Percentiles rank a stretch among this genome's conserved stretches.
Evolutionary conservation across 2,329 filamentous ascomycete genomes (phyloP).

Genomic region (Chaetomium globosum): DNA sequence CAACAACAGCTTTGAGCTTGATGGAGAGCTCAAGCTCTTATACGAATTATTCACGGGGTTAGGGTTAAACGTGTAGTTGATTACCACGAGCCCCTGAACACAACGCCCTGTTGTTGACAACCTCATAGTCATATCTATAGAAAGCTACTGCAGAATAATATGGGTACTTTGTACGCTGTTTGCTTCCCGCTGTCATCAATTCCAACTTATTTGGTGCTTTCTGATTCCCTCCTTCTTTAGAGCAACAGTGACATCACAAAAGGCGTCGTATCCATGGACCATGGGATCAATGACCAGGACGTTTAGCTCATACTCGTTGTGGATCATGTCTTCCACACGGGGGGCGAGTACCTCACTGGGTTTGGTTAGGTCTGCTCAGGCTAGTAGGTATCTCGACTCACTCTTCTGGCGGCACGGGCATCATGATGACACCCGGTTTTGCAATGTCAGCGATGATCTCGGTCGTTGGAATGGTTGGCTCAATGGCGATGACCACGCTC

Average conservation of each 20-base stretch:
- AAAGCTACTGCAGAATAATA: background rate
- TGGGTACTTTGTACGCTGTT: background rate
- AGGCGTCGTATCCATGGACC: background rate
- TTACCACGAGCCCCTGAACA: background rate
- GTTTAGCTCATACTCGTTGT: background rate
- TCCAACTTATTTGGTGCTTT: too few relatives aligned
- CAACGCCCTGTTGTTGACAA: background rate
- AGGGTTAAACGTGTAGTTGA: background rate
- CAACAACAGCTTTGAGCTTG: background rate
- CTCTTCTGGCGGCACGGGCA: background rate
- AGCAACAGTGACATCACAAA: background rate
- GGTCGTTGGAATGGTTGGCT: background rate
- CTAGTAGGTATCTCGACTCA: background rate
- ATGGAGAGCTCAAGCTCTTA: background rate
- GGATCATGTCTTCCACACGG: background rate
- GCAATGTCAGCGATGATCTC: constrained; percentile 15
- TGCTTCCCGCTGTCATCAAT: background rate
- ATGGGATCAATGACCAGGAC: background rate
- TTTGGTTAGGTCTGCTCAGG: background rate
- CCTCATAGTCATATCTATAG: background rate
- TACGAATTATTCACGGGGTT: background rate
- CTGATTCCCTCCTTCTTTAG: background rate
- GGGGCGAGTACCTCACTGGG: background rate
- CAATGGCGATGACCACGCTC: constrained; percentile 4
- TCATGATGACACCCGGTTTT: constrained; percentile 1